Evolutionary conservation across 148 eudicot species (phyloP).

Genomic region (Polygonum maritimum): DNA sequence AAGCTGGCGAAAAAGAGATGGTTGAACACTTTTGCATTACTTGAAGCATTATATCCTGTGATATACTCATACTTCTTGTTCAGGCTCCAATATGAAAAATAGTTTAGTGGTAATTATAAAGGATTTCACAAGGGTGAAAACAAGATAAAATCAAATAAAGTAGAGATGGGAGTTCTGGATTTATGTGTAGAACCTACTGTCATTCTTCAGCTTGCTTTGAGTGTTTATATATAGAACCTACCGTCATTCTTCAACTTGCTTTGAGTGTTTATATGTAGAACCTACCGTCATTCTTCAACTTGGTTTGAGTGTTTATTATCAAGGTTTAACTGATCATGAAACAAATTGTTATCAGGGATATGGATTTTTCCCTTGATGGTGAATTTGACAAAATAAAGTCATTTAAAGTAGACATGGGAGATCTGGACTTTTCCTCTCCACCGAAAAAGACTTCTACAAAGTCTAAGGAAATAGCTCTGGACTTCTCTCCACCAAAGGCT

Average conservation of each 20-base stretch:
- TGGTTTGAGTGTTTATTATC: not conserved
- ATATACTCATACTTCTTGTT: not conserved
- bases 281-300: not conserved
- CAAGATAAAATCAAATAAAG: not conserved
- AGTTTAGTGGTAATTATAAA: not conserved
- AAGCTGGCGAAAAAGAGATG: not conserved
- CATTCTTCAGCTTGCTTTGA: not conserved
- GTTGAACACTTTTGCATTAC: not conserved
- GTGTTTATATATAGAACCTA: not conserved
- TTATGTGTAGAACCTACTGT: not conserved
- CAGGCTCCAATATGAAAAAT: not conserved
- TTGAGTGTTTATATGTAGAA: not conserved
- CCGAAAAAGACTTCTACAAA: conserved; percentile 29
- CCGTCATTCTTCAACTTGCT: not conserved
- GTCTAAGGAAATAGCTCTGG: conserved; percentile 47
- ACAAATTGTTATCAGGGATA: conserved; percentile 44
- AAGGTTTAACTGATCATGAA: conserved; percentile 12
- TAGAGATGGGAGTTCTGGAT: not conserved
- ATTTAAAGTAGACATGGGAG: conserved; percentile 65
- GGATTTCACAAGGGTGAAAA: not conserved
- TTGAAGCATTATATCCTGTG: not conserved
- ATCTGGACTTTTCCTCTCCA: conserved; percentile 61
- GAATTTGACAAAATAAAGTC: conserved; percentile 73
- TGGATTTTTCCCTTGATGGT: conserved; percentile 73
- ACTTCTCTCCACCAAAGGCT: conserved; percentile 54